These are phyloP conservation scores for Flaveria sonorensis DNA, from an alignment of 129 eudicot genomes.

Conservation along the genomic window DNA sequence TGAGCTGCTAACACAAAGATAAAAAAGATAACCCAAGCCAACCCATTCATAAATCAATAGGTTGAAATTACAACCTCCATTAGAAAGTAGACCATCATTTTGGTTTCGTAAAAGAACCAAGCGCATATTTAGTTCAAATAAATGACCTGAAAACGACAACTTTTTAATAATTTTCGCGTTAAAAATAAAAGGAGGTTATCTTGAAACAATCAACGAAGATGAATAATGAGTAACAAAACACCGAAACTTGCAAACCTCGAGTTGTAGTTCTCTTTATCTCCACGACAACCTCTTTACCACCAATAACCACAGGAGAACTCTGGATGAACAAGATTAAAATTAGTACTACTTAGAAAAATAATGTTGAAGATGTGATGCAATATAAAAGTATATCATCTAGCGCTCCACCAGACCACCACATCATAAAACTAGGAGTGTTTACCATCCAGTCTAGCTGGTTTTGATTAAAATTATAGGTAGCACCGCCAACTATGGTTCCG, in stretches of 20 bases:
- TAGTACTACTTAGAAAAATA: slow-evolving; percentile 9
- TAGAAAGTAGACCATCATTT: neutral
- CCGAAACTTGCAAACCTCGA: slow-evolving; percentile 44
- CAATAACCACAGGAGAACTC: slow-evolving; percentile 61
- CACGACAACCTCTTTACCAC: slow-evolving; percentile 50
- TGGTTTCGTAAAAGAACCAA: neutral
- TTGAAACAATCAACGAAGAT: neutral
- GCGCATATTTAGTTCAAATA: neutral
- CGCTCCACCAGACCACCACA: neutral
- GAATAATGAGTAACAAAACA: neutral
- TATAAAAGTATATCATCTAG: neutral
- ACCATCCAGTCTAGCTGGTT: neutral
- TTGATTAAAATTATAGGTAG: neutral
- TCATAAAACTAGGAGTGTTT: neutral
- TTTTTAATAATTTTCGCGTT: neutral
- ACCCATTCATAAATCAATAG: neutral
- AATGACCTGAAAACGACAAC: neutral
- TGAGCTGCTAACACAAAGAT: neutral
- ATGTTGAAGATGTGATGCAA: neutral
- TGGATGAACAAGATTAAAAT: slow-evolving; percentile 17
- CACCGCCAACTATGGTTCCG: neutral
- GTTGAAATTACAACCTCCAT: neutral
- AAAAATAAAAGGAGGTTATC: neutral
- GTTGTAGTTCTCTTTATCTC: slow-evolving; percentile 66
- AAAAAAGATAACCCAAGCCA: neutral